A percentile compares a stretch with the other conserved stretches of the same genome.
phyloP scores from a whole-genome alignment of 495 filamentous ascomycete species.

The Massariosphaeria phaeospora region DNA sequence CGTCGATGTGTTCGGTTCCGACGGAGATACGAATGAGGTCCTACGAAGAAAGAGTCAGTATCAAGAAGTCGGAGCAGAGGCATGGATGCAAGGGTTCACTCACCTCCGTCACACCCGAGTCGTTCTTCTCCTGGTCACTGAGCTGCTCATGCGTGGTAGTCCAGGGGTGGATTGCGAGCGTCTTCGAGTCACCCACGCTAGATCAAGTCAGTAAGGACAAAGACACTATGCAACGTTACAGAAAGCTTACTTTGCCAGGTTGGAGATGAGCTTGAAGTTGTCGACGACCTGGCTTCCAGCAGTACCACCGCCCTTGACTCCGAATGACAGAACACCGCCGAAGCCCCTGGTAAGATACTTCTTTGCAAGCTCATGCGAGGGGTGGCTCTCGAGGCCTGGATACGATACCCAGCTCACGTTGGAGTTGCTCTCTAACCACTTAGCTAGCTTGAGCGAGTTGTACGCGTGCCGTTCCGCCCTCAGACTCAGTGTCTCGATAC shows the following conservation, averaged over 20 bases:
- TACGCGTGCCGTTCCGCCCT: conserved; percentile 80
- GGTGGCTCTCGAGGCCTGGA: conserved; percentile 79
- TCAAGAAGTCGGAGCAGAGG: not conserved
- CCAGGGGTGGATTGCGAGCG: conserved; percentile 94
- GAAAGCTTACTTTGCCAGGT: conserved; percentile 62
- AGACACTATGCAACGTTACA: not conserved
- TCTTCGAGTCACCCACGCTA: conserved; percentile 69
- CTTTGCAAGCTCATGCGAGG: conserved; percentile 75
- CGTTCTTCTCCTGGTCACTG: conserved; percentile 70
- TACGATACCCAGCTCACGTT: conserved; percentile 94
- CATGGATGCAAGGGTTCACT: conserved; percentile 5
- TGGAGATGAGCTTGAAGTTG: conserved; percentile 90
- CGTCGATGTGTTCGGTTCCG: conserved; percentile 95
- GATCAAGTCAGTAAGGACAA: not conserved
- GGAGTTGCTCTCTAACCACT: conserved; percentile 77
- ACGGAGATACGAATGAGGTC: conserved; percentile 96
- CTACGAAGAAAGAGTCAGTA: conserved; percentile 27
- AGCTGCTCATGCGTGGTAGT: conserved; percentile 95
- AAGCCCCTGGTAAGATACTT: conserved; percentile 84
- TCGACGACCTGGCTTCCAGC: conserved; percentile 87
- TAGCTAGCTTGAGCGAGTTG: conserved; percentile 76
- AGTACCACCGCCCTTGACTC: conserved; percentile 78
- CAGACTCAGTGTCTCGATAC: conserved; percentile 84
- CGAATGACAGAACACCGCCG: conserved; percentile 88
- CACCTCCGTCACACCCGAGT: conserved; percentile 77